Evolutionary conservation across 2,329 filamentous ascomycete species (phyloP).

Genomic region (Zasmidium citrigriseum): DNA sequence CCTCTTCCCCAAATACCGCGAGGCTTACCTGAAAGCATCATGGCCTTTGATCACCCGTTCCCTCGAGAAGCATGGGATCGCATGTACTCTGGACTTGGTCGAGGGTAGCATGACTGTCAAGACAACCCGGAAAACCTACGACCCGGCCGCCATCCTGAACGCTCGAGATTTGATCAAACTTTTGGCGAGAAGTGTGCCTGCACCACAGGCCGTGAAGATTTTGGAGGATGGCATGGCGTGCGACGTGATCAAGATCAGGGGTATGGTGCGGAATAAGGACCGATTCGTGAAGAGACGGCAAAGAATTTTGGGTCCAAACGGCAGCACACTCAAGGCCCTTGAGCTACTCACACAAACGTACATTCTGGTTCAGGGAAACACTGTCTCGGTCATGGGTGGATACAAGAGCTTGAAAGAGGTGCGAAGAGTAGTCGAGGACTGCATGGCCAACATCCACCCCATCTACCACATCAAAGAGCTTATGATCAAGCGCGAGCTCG

Average conservation of each 20-base stretch:
- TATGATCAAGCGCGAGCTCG: conserved; percentile 91
- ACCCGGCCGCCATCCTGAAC: conserved; percentile 90
- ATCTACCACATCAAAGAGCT: conserved; percentile 94
- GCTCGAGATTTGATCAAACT: conserved; percentile 93
- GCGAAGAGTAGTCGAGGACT: conserved; percentile 85
- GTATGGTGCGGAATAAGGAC: conserved; percentile 88
- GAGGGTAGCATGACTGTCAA: conserved; percentile 97
- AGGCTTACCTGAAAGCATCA: conserved; percentile 86
- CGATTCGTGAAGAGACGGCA: conserved; percentile 94
- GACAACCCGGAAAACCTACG: conserved; percentile 87
- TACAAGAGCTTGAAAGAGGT: conserved; percentile 95
- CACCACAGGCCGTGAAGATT: conserved; percentile 90
- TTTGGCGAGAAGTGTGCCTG: conserved; percentile 85
- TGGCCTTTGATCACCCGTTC: conserved; percentile 90
- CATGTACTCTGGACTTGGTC: conserved; percentile 88
- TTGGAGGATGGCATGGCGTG: conserved; percentile 88
- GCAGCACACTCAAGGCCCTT: conserved; percentile 89
- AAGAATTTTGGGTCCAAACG: conserved; percentile 86
- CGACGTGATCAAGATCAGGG: conserved; percentile 95
- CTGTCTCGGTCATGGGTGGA: conserved; percentile 85
- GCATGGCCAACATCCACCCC: conserved; percentile 90
- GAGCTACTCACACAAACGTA: conserved; percentile 90
- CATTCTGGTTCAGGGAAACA: conserved; percentile 95
- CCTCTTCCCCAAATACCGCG: conserved; percentile 94
- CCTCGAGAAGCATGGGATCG: conserved; percentile 84